Conservation (phyloP, 2,329 filamentous ascomycete species). For the Diaporthe destruens region DNA sequence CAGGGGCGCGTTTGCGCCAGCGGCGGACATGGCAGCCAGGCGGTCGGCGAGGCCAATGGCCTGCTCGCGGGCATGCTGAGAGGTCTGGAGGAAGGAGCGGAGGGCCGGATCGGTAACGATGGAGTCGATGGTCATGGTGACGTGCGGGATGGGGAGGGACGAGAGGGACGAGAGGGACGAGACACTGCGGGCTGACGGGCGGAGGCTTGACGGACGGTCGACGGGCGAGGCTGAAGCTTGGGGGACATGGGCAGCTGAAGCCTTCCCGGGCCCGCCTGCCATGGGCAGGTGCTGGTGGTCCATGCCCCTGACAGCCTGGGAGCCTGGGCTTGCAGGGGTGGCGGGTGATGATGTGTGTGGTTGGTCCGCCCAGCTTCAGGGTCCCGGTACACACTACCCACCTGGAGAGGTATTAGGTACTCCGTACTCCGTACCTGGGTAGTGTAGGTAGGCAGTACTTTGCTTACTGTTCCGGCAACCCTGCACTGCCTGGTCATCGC, state of each 20-base stretch:
- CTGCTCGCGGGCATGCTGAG: slow-evolving; percentile 79
- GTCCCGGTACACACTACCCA: too few species aligned
- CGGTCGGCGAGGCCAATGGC: slow-evolving; percentile 74
- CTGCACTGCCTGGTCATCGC: too few species aligned
- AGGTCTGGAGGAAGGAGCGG: slow-evolving; percentile 76
- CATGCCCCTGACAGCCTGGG: slow-evolving; percentile 3
- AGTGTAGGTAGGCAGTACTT: too few species aligned
- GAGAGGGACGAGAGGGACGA: slow-evolving; percentile 24
- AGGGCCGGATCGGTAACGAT: slow-evolving; percentile 76
- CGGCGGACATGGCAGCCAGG: slow-evolving; percentile 59
- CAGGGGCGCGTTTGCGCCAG: slow-evolving; percentile 46
- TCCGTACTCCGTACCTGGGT: too few species aligned
- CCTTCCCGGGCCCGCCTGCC: background rate
- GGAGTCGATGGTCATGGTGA: slow-evolving; percentile 64
- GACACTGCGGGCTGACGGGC: background rate
- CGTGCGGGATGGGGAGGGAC: slow-evolving; percentile 14
- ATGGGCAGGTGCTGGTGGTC: background rate
- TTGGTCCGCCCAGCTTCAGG: too few species aligned
- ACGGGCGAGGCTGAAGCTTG: slow-evolving; percentile 19
- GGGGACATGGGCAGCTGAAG: background rate
- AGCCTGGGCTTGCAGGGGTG: too few species aligned
- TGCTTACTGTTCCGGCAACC: too few species aligned
- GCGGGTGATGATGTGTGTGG: background rate
- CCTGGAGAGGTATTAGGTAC: too few species aligned
- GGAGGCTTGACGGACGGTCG: background rate